phyloP scores from a whole-genome alignment of 129 eudicot genomes.

The Escallonia herrerae region DNA sequence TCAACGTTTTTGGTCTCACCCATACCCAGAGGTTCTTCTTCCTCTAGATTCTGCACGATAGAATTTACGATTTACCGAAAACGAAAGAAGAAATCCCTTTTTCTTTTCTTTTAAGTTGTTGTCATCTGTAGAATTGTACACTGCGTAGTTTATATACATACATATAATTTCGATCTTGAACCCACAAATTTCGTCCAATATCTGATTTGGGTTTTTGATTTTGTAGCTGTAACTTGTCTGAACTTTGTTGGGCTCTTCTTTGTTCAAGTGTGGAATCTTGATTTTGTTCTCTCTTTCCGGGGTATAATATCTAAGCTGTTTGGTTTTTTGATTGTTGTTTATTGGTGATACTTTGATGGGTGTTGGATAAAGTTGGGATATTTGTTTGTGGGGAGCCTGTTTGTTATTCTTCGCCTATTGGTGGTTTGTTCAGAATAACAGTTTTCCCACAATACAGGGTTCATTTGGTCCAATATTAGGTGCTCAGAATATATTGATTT shows the following conservation, averaged over 20 bases:
- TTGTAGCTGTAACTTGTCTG: conserved; percentile 7
- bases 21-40: conserved; percentile 22
- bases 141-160: conserved; percentile 12
- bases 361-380: conserved; percentile 39
- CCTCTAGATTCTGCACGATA: too few relatives aligned
- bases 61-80: too few relatives aligned
- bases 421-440: conserved; percentile 23
- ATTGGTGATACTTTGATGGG: conserved; percentile 22
- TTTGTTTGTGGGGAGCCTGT: conserved; percentile 22
- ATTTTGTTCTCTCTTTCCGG: background rate
- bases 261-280: background rate
- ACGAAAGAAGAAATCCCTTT: background rate
- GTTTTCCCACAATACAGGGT: conserved; percentile 18
- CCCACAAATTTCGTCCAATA: background rate
- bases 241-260: background rate
- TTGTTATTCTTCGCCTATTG: conserved; percentile 23
- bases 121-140: conserved; percentile 1
- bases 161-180: background rate
- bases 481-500: conserved; percentile 12
- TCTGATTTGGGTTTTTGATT: background rate
- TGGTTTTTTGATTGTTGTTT: conserved; percentile 9
- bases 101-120: background rate
- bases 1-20: conserved; percentile 15
- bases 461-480: conserved; percentile 9
- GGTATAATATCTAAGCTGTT: background rate